Evolutionary conservation across 805 yeast species (phyloP).

Genomic region (Candida ovalis): DNA sequence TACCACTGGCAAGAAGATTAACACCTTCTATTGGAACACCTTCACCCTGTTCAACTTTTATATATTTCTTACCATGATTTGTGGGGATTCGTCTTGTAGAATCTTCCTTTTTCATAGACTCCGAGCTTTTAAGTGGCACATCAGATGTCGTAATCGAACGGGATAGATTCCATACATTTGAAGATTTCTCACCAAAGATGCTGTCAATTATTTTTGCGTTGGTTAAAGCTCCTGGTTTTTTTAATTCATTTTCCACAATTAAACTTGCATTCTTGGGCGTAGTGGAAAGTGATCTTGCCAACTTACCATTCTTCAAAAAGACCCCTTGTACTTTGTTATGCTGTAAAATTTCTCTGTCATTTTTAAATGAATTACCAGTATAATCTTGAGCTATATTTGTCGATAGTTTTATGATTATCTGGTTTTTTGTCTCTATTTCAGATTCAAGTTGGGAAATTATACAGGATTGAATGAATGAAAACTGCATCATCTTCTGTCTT

Average conservation of each 20-base stretch:
- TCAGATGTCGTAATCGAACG: background rate
- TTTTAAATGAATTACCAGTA: slow-evolving; percentile 12
- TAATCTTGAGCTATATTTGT: slow-evolving; percentile 20
- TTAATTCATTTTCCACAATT: slow-evolving; percentile 1
- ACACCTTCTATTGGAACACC: background rate
- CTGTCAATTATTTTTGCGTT: background rate
- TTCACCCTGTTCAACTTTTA: background rate
- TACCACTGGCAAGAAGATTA: background rate
- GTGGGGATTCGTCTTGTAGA: background rate
- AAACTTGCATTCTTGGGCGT: slow-evolving; percentile 7
- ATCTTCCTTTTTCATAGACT: background rate
- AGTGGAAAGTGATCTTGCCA: slow-evolving; percentile 10
- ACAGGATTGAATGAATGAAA: slow-evolving; percentile 10
- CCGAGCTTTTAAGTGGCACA: background rate
- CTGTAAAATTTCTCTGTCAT: slow-evolving; percentile 17
- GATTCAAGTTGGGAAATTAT: slow-evolving; percentile 9
- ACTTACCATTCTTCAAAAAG: slow-evolving; percentile 15
- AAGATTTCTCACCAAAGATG: background rate
- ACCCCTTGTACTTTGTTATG: slow-evolving; percentile 15
- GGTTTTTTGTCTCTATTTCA: slow-evolving; percentile 18
- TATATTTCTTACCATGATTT: background rate
- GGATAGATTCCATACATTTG: background rate
- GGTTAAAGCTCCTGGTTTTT: background rate
- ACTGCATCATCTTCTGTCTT: slow-evolving; percentile 5
- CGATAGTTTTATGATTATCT: slow-evolving; percentile 20